These are phyloP conservation scores for Penicillium hesseltinei DNA, from an alignment of 2,329 filamentous ascomycete genomes.

Conservation along the genomic window DNA sequence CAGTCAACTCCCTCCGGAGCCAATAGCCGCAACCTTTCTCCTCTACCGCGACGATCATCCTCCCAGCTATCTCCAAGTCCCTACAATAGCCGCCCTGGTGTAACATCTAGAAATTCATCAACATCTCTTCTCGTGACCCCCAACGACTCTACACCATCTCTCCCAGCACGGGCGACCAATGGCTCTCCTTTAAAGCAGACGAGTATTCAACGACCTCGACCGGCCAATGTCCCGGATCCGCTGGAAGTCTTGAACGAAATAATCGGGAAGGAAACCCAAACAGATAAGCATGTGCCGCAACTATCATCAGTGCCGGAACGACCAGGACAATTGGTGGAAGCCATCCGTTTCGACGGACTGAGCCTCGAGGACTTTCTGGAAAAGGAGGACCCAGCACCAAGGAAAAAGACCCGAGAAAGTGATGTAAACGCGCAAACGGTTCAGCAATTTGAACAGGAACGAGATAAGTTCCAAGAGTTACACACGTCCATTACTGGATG, in stretches of 20 bases:
- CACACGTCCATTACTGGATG: constrained; percentile 85
- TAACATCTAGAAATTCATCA: constrained; percentile 71
- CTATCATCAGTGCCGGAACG: constrained; percentile 21
- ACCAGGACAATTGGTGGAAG: constrained; percentile 54
- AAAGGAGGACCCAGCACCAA: constrained; percentile 26
- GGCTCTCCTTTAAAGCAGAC: constrained; percentile 64
- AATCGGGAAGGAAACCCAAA: constrained; percentile 44
- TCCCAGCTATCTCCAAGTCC: constrained; percentile 67
- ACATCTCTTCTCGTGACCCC: constrained; percentile 70
- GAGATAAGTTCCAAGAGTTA: constrained; percentile 81
- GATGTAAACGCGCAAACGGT: constrained; percentile 57
- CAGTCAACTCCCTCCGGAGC: constrained; percentile 65
- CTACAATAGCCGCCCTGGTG: constrained; percentile 65
- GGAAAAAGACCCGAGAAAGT: constrained; percentile 26
- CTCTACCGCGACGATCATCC: constrained; percentile 65
- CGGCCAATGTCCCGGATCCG: constrained; percentile 63
- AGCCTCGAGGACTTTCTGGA: constrained; percentile 70
- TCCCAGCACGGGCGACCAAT: constrained; percentile 66
- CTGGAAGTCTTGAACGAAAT: constrained; percentile 66
- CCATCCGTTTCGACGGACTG: constrained; percentile 75
- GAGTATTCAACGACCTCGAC: constrained; percentile 49
- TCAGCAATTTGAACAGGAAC: constrained; percentile 78
- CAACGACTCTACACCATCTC: constrained; percentile 72
- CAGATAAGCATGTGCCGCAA: constrained; percentile 10
- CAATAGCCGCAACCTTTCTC: constrained; percentile 65